These are phyloP conservation scores for Leccinum imitatum DNA, from an alignment of 768 basidiomycete genomes.

Conservation along the genomic window DNA sequence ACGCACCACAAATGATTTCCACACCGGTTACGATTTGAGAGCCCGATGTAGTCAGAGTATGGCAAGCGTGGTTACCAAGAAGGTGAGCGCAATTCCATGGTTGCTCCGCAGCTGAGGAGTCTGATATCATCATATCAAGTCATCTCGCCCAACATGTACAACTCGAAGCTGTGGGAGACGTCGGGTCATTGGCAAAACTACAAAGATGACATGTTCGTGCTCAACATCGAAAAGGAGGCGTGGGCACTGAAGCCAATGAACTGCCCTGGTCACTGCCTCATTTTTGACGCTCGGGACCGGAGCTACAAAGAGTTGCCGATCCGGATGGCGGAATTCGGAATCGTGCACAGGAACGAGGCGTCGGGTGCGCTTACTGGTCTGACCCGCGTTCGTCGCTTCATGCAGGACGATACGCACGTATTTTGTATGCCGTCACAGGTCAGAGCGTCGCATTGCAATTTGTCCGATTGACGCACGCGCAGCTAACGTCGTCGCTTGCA, in stretches of 20 bases:
- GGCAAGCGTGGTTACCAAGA: slow-evolving; percentile 95
- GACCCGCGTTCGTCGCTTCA: slow-evolving; percentile 91
- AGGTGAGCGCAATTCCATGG: slow-evolving; percentile 41
- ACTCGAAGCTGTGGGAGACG: slow-evolving; percentile 95
- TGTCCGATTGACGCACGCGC: background rate
- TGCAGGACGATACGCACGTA: slow-evolving; percentile 98
- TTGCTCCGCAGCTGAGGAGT: background rate
- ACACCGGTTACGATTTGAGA: slow-evolving; percentile 3
- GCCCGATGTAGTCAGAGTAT: slow-evolving; percentile 70
- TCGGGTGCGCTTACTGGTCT: slow-evolving; percentile 91
- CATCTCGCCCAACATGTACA: slow-evolving; percentile 97
- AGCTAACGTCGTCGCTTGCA: slow-evolving; percentile 30
- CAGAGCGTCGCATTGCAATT: slow-evolving; percentile 10
- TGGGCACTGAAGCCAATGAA: slow-evolving; percentile 99
- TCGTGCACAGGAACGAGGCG: slow-evolving; percentile 95
- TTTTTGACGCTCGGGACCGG: slow-evolving; percentile 93
- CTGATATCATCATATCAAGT: slow-evolving; percentile 46
- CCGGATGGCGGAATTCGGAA: slow-evolving; percentile 98
- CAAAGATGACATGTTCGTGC: slow-evolving; percentile 95
- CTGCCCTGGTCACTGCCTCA: slow-evolving; percentile 94
- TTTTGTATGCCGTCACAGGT: slow-evolving; percentile 96
- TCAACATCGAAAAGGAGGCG: slow-evolving; percentile 93
- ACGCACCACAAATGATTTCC: slow-evolving; percentile 30
- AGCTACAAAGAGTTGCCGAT: slow-evolving; percentile 95
- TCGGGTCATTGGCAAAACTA: slow-evolving; percentile 99